phyloP scores from a whole-genome alignment of 1,284 basidiomycete genomes.

The Ustilago tritici region DNA sequence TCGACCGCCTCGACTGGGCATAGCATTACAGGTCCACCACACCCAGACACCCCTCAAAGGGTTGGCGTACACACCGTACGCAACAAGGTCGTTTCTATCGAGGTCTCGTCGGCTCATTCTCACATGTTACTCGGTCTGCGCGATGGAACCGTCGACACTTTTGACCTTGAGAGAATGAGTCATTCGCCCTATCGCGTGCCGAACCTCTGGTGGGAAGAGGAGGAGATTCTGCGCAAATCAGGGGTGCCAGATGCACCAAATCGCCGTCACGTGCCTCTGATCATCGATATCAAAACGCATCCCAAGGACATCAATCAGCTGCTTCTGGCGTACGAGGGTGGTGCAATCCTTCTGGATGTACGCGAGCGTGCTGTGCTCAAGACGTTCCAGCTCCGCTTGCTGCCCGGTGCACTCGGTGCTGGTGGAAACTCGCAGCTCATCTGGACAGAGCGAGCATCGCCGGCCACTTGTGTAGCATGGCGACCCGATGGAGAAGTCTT shows the following conservation, averaged over 20 bases:
- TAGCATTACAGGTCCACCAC: slow-evolving; percentile 49
- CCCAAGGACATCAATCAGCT: slow-evolving; percentile 84
- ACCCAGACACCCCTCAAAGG: slow-evolving; percentile 58
- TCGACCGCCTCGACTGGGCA: slow-evolving; percentile 38
- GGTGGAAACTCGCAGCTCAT: slow-evolving; percentile 73
- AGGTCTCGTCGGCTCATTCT: slow-evolving; percentile 79
- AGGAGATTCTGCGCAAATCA: slow-evolving; percentile 75
- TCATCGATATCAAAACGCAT: slow-evolving; percentile 73
- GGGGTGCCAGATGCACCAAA: slow-evolving; percentile 74
- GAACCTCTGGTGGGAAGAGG: slow-evolving; percentile 79
- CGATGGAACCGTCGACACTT: slow-evolving; percentile 71
- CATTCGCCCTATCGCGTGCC: slow-evolving; percentile 68
- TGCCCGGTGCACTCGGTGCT: slow-evolving; percentile 66
- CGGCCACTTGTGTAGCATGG: slow-evolving; percentile 81
- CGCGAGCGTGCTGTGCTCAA: slow-evolving; percentile 55
- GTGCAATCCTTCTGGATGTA: slow-evolving; percentile 64
- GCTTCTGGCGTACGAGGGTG: slow-evolving; percentile 84
- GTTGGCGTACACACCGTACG: slow-evolving; percentile 57
- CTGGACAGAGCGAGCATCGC: slow-evolving; percentile 77
- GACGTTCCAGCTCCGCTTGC: slow-evolving; percentile 60
- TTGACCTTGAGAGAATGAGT: slow-evolving; percentile 69
- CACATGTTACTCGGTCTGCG: slow-evolving; percentile 75
- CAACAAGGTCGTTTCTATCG: slow-evolving; percentile 73
- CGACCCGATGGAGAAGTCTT: slow-evolving; percentile 73
- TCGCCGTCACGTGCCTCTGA: slow-evolving; percentile 69